Evolutionary conservation across 1,284 basidiomycete species (phyloP).

Genomic region (Puccinia triticina): DNA sequence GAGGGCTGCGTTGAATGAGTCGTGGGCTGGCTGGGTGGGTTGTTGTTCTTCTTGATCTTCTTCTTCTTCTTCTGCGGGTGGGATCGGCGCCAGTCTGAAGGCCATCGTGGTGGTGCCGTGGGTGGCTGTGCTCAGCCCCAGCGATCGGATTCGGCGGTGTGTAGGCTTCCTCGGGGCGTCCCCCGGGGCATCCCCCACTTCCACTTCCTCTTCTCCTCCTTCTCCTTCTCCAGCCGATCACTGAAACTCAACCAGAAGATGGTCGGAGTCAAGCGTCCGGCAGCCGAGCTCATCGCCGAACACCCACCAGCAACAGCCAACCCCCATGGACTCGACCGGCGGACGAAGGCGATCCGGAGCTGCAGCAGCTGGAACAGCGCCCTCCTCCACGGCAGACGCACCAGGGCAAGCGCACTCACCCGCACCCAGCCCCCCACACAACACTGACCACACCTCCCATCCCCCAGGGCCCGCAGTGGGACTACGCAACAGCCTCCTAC

Average conservation of each 20-base stretch:
- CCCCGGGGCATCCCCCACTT: too few relatives aligned
- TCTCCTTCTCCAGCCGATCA: too few relatives aligned
- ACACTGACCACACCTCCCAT: too few relatives aligned
- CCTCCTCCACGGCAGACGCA: slow-evolving; percentile 43
- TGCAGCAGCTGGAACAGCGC: slow-evolving; percentile 43
- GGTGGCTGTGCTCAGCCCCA: too few relatives aligned
- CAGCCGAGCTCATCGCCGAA: not conserved
- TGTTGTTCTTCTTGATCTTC: not conserved
- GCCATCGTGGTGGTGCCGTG: not conserved
- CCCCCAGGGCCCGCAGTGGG: slow-evolving; percentile 47
- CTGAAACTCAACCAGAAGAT: not conserved
- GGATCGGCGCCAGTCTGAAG: not conserved
- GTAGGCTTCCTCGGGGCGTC: too few relatives aligned
- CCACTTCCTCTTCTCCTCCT: too few relatives aligned
- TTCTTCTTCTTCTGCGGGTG: not conserved
- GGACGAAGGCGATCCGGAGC: slow-evolving; percentile 22
- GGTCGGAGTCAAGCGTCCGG: slow-evolving; percentile 15
- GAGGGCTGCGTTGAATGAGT: not conserved
- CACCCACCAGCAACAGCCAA: not conserved
- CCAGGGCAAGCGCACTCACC: slow-evolving; percentile 26
- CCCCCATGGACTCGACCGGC: slow-evolving; percentile 23
- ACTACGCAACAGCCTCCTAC: slow-evolving; percentile 35
- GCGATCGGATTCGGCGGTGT: too few relatives aligned
- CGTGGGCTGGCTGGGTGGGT: not conserved
- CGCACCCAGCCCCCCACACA: too few relatives aligned